phyloP scores from a whole-genome alignment of 1,284 basidiomycete species.

The Melampsora larici-populina region DNA sequence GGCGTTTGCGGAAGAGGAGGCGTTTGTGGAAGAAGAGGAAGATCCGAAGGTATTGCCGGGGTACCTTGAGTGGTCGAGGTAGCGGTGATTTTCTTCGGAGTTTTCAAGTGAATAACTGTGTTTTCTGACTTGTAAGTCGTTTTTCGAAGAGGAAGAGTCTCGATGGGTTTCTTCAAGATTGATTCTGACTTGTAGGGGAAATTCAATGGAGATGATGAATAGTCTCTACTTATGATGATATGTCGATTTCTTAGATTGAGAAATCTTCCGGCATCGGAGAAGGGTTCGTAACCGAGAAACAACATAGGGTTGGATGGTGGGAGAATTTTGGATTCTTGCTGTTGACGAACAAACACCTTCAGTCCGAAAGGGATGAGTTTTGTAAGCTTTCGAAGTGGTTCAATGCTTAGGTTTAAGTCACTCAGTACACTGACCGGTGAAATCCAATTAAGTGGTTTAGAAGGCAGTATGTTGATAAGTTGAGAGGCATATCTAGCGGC shows the following conservation, averaged over 20 bases:
- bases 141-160: neutral
- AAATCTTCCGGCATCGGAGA: constrained; percentile 16
- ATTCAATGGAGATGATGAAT: neutral
- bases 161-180: neutral
- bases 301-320: neutral
- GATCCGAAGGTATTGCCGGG: too few species aligned
- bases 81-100: too few species aligned
- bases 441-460: constrained; percentile 10
- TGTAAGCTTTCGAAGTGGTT: constrained; percentile 7
- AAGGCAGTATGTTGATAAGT: too few species aligned
- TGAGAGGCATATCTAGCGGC: too few species aligned
- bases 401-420: neutral
- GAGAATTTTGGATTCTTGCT: too few species aligned
- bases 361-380: constrained; percentile 24
- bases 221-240: constrained; percentile 19
- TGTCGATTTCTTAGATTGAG: neutral
- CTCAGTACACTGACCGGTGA: constrained; percentile 4
- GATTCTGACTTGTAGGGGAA: neutral
- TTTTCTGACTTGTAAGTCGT: too few species aligned
- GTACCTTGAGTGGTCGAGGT: too few species aligned
- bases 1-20: too few species aligned
- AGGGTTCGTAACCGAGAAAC: constrained; percentile 6
- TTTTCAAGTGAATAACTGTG: too few species aligned
- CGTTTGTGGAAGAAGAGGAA: too few species aligned
- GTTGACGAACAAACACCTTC: constrained; percentile 15